Percentiles rank a stretch among this genome's conserved stretches.
phyloP scores from a whole-genome alignment of 2,329 filamentous ascomycete genomes.

The Exophiala sideris region DNA sequence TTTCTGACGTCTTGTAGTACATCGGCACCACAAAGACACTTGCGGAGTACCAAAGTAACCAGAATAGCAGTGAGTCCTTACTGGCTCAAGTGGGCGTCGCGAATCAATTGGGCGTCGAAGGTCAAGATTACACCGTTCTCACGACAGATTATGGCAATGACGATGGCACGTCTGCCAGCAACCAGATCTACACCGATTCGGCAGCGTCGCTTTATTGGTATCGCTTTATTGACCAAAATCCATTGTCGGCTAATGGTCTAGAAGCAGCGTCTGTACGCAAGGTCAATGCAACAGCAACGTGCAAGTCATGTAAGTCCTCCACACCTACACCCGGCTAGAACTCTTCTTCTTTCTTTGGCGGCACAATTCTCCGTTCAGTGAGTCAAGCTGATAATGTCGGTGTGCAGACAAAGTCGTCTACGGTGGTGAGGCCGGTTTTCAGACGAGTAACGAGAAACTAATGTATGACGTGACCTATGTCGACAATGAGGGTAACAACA shows the following conservation, averaged over 20 bases:
- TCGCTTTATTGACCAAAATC: conserved; percentile 21
- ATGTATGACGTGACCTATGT: conserved; percentile 9
- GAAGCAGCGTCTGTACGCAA: conserved; percentile 7
- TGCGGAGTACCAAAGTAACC: conserved; percentile 7
- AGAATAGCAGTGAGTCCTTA: background rate
- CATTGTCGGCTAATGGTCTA: background rate
- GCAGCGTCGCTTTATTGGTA: conserved; percentile 12
- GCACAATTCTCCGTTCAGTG: background rate
- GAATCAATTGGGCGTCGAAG: conserved; percentile 14
- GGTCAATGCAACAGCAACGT: conserved; percentile 19
- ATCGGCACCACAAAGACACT: conserved; percentile 14
- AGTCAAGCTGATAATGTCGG: background rate
- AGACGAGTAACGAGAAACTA: conserved; percentile 7
- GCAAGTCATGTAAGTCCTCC: conserved; percentile 2
- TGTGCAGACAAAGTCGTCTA: conserved; percentile 6
- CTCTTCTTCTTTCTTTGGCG: background rate
- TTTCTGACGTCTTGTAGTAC: background rate
- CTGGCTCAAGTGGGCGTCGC: conserved; percentile 6
- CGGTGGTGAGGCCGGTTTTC: conserved; percentile 18
- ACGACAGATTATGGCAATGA: conserved; percentile 2
- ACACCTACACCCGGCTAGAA: too few species aligned
- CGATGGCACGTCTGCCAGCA: background rate
- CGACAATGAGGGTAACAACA: conserved; percentile 9
- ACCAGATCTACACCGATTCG: conserved; percentile 47
- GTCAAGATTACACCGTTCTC: conserved; percentile 10